phyloP scores from a whole-genome alignment of 2,329 filamentous ascomycete genomes.

The Colletotrichum truncatum region DNA sequence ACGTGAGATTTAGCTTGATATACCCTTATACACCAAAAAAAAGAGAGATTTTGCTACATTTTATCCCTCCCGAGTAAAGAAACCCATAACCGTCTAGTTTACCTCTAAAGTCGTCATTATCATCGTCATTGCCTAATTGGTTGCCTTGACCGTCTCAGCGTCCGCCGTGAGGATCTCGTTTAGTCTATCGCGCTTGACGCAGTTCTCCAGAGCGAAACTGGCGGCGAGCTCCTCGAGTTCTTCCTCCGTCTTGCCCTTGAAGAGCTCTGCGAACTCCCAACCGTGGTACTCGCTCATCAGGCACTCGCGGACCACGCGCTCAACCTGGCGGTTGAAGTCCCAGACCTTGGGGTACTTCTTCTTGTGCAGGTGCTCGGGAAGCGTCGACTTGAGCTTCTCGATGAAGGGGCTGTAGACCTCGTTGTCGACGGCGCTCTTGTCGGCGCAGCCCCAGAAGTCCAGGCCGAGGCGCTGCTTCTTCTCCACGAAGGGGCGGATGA shows the following conservation, averaged over 20 bases:
- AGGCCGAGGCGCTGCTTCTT: slow-evolving; percentile 64
- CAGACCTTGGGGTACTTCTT: slow-evolving; percentile 58
- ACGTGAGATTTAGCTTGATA: neutral
- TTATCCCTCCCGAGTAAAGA: too few relatives aligned
- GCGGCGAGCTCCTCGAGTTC: slow-evolving; percentile 63
- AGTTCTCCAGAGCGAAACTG: slow-evolving; percentile 63
- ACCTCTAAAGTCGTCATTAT: neutral
- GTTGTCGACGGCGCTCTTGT: slow-evolving; percentile 37
- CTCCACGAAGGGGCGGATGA: slow-evolving; percentile 59
- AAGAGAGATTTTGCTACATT: too few relatives aligned
- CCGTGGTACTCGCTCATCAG: slow-evolving; percentile 58
- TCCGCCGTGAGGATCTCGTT: slow-evolving; percentile 59
- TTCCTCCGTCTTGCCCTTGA: slow-evolving; percentile 56
- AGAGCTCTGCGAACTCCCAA: slow-evolving; percentile 65
- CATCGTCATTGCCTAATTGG: neutral
- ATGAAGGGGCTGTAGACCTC: slow-evolving; percentile 52
- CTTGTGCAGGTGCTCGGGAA: slow-evolving; percentile 51
- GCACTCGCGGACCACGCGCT: slow-evolving; percentile 49
- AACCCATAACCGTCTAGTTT: too few relatives aligned
- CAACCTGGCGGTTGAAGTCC: slow-evolving; percentile 60
- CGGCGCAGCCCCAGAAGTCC: slow-evolving; percentile 61
- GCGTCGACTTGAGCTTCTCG: slow-evolving; percentile 51
- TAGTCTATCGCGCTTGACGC: slow-evolving; percentile 58
- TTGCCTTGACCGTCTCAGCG: slow-evolving; percentile 35
- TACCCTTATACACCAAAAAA: neutral